Evolutionary conservation across 2,329 filamentous ascomycete genomes (phyloP).

Genomic region (Hymenoscyphus infarciens): DNA sequence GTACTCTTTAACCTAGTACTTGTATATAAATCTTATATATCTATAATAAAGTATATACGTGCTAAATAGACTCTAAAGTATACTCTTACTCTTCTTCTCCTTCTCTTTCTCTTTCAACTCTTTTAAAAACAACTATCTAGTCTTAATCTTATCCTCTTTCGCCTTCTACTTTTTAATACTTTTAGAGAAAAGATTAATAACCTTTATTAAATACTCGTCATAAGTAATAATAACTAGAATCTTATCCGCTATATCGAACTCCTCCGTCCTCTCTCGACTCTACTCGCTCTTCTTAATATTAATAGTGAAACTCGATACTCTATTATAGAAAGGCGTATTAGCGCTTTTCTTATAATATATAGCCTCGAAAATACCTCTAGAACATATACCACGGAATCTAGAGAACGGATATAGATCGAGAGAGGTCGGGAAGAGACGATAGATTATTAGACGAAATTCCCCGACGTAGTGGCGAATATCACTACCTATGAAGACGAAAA

Average conservation of each 20-base stretch:
- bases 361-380: conserved; percentile 39
- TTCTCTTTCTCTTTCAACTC: conserved; percentile 41
- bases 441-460: conserved; percentile 43
- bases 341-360: conserved; percentile 37
- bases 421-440: conserved; percentile 38
- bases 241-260: conserved; percentile 43
- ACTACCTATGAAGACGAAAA: conserved; percentile 49
- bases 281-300: conserved; percentile 33
- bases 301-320: conserved; percentile 26
- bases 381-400: conserved; percentile 36
- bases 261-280: conserved; percentile 44
- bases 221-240: conserved; percentile 47
- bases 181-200: conserved; percentile 48
- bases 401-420: conserved; percentile 41
- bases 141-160: conserved; percentile 45
- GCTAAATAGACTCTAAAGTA: too few relatives aligned
- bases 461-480: conserved; percentile 45
- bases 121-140: conserved; percentile 47
- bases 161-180: conserved; percentile 44
- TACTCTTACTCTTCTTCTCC: background rate
- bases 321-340: conserved; percentile 35
- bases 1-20: too few relatives aligned
- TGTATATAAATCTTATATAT: too few relatives aligned
- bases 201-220: conserved; percentile 41
- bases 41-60: too few relatives aligned